Conservation (phyloP, 345 rosid genomes). For the Eucalyptus shirleyi region DNA sequence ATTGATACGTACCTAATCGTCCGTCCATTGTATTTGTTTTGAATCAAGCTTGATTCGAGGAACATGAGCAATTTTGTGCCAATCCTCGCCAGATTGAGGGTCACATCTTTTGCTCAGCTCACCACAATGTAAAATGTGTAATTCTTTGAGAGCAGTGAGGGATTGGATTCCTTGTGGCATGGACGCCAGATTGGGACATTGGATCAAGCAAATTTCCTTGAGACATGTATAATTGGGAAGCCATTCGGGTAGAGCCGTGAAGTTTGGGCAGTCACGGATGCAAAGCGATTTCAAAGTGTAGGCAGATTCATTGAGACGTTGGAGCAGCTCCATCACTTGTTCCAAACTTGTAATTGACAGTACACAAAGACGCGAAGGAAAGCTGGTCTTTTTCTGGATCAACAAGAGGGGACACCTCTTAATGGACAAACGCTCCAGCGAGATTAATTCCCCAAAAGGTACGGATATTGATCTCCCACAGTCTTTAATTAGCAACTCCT, state of each 20-base stretch:
- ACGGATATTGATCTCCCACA: background rate
- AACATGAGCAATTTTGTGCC: background rate
- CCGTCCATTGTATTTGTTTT: background rate
- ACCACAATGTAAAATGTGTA: background rate
- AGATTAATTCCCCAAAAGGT: background rate
- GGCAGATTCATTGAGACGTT: background rate
- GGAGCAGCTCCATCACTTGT: background rate
- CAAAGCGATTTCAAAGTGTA: background rate
- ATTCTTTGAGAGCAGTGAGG: background rate
- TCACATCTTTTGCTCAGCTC: background rate
- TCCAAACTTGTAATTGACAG: background rate
- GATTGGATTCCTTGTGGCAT: background rate
- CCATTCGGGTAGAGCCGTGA: background rate
- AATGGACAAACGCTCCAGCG: background rate
- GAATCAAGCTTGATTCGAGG: background rate
- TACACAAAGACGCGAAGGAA: background rate
- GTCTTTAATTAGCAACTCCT: fast-evolving
- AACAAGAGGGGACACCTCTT: background rate
- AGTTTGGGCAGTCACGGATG: background rate
- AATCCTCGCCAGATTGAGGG: background rate
- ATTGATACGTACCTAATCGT: background rate
- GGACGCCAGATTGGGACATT: background rate
- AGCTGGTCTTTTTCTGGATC: background rate
- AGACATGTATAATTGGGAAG: background rate
- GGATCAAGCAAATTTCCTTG: fast-evolving